Base-by-base conservation (phyloP, 331 rosid species). In the Quercus phellos region DNA sequence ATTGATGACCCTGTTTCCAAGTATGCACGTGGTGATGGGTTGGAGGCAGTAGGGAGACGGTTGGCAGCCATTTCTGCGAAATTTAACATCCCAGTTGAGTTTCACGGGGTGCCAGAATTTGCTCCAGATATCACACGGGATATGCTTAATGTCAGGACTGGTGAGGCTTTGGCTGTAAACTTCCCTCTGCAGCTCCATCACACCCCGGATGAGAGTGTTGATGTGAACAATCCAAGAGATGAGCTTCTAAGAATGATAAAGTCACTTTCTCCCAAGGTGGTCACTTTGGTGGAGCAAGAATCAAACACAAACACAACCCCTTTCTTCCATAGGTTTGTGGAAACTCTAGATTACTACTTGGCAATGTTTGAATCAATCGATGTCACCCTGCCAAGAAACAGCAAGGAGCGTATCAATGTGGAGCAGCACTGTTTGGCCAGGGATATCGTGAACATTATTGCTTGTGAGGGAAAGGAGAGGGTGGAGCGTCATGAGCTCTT, bases 281-380 rank as follows among this genome's bases (percentile, higher is more conserved):
- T 84, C 59, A 93, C 98, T 53, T 83, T 95, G 78, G 98, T 93
- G 77, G 98, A 93, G 86, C 99, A 95, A 84, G 99, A 95, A 78
- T 93, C 97, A 19, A 95, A 95, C 88, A 91, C 98, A 29, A 95
- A 95, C 88, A 95, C 99, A 54, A 93, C 98, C 27, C 97, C 96
- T 24, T 95, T 95, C 83, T 85, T 85, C 80, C 78, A 83, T 84
- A 89, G 99, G 87, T 95, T 86, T 60, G 74, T 78, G 24, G 99
- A 95, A 79, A 79, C 99, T 27, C 34, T 93, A 13, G 93, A 90
- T n/a, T 92, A 90, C 89, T 95, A 95, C 87, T 68, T 90, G 84
- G 98, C 97, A 12, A 89, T 95, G 84, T 95, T 95, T 1, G 99
- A 93, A 87, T 95, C 98, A 2, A 93, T 95, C 21, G 99, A 95